phyloP scores from a whole-genome alignment of 768 basidiomycete species.

The Termitomyces sp. region DNA sequence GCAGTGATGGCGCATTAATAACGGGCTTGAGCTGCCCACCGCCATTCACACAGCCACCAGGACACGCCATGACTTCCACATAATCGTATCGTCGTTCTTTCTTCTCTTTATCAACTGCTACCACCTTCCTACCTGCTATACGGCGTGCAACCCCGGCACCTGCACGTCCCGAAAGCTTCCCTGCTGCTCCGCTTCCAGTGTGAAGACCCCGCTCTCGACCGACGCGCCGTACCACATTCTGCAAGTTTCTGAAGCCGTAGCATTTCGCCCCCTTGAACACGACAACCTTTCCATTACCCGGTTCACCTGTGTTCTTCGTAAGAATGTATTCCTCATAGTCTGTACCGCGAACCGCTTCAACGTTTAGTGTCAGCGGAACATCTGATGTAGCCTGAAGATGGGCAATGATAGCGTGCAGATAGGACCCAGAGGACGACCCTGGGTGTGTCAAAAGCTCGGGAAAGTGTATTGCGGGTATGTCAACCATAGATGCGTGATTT shows the following conservation, averaged over 20 bases:
- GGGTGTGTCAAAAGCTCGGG: constrained; percentile 77
- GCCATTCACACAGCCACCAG: constrained; percentile 95
- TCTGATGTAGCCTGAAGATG: constrained; percentile 42
- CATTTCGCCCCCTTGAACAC: constrained; percentile 94
- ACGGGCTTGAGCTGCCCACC: constrained; percentile 78
- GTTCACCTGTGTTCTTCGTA: constrained; percentile 28
- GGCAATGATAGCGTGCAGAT: constrained; percentile 76
- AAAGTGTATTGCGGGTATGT: constrained; percentile 25
- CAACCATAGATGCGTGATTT: constrained; percentile 7
- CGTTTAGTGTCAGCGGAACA: constrained; percentile 44
- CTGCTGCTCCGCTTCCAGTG: constrained; percentile 69
- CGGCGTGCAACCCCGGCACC: constrained; percentile 19
- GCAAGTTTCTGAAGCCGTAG: constrained; percentile 96
- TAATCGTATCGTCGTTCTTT: constrained; percentile 70
- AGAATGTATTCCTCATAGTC: constrained; percentile 80
- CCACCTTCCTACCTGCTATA: constrained; percentile 30
- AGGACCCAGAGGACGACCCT: constrained; percentile 91
- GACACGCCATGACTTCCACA: constrained; percentile 99
- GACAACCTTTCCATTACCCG: constrained; percentile 42
- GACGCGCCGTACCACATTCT: constrained; percentile 93
- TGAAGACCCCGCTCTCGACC: constrained; percentile 80
- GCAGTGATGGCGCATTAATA: not conserved
- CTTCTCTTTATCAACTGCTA: constrained; percentile 29
- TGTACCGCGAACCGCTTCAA: constrained; percentile 62
- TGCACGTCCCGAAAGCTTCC: constrained; percentile 32